phyloP scores from a whole-genome alignment of 129 eudicot genomes.

The Logfia minima region DNA sequence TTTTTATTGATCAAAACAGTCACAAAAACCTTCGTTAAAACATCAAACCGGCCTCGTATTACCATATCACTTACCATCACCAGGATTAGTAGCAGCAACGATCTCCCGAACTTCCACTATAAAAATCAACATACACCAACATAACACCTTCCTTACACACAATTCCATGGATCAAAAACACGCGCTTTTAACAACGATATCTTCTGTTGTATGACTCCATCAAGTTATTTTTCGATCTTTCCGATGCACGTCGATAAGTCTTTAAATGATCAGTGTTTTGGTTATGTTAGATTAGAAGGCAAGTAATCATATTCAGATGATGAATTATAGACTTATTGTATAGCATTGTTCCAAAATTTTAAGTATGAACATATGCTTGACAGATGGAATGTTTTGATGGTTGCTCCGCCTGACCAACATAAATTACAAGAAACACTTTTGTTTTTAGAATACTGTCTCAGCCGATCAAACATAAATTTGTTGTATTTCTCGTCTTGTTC shows the following conservation, averaged over 20 bases:
- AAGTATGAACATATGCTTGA: constrained; percentile 21
- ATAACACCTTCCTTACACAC: constrained; percentile 9
- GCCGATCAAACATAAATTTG: constrained; percentile 26
- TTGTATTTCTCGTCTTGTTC: constrained; percentile 27
- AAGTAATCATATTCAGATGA: constrained; percentile 13
- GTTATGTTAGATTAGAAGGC: constrained; percentile 15
- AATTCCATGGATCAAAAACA: constrained; percentile 24
- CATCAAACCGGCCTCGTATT: background rate
- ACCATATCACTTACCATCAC: constrained; percentile 33
- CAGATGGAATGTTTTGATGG: constrained; percentile 38
- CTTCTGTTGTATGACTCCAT: background rate
- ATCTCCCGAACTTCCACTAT: constrained; percentile 31
- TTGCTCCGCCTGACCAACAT: constrained; percentile 42
- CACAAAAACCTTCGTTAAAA: background rate
- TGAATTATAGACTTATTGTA: background rate
- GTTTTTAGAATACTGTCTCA: constrained; percentile 18
- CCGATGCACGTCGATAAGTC: background rate
- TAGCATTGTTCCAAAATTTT: constrained; percentile 8
- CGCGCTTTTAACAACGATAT: background rate
- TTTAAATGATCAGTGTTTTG: constrained; percentile 12
- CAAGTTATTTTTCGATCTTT: background rate
- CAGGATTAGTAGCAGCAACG: constrained; percentile 35
- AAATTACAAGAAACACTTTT: constrained; percentile 35
- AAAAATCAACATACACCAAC: constrained; percentile 24
- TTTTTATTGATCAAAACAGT: background rate